These are phyloP conservation scores for Martiniozyma asiatica DNA, from an alignment of 1,139 yeast genomes.

Conservation along the genomic window DNA sequence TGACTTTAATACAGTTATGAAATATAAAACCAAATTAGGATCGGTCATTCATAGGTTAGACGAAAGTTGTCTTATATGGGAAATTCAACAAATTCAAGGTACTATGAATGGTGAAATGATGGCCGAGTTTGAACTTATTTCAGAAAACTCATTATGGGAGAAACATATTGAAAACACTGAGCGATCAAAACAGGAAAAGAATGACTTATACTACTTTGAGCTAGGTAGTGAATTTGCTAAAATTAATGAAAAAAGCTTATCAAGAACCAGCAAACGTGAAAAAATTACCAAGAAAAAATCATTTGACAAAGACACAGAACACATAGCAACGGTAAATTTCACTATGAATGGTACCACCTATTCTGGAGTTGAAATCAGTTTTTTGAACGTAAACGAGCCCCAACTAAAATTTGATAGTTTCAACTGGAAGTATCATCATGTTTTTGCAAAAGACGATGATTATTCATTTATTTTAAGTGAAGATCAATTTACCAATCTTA, in stretches of 20 bases:
- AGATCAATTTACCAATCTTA: constrained; percentile 8
- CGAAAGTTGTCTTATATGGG: constrained; percentile 50
- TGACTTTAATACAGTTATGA: constrained; percentile 38
- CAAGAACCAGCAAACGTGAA: neutral
- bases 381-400: constrained; percentile 58
- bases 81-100: constrained; percentile 45
- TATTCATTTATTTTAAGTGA: constrained; percentile 16
- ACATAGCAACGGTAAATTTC: constrained; percentile 46
- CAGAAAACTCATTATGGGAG: constrained; percentile 26
- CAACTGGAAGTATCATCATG: constrained; percentile 73
- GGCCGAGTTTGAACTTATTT: constrained; percentile 51
- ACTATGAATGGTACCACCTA: constrained; percentile 59
- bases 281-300: neutral
- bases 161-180: constrained; percentile 13
- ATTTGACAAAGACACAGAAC: constrained; percentile 19
- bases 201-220: constrained; percentile 31
- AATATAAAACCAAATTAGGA: constrained; percentile 57
- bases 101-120: constrained; percentile 35
- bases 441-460: constrained; percentile 19
- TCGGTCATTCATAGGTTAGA: constrained; percentile 56
- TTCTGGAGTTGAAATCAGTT: constrained; percentile 63
- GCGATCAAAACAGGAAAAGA: constrained; percentile 20
- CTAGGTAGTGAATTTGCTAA: constrained; percentile 14
- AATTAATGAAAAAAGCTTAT: constrained; percentile 3
- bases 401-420: constrained; percentile 61